These are phyloP conservation scores for Ilex paraguariensis DNA, from an alignment of 305 asterid genomes.

Conservation along the genomic window DNA sequence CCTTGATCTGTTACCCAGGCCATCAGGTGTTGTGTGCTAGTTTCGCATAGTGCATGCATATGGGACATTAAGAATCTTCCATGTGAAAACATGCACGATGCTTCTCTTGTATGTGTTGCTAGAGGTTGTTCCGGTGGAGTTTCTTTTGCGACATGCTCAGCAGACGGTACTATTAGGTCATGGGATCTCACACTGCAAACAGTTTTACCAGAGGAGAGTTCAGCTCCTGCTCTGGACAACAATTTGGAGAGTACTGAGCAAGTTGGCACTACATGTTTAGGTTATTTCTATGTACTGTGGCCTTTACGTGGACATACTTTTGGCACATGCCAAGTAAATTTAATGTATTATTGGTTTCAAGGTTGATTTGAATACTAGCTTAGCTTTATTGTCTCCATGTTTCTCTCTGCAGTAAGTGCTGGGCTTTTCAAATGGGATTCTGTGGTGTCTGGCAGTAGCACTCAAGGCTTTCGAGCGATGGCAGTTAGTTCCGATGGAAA, in stretches of 20 bases:
- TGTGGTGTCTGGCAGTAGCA: constrained; percentile 38
- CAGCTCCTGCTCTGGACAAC: constrained; percentile 20
- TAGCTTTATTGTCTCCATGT: constrained; percentile 8
- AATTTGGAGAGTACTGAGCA: constrained; percentile 14
- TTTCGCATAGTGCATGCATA: constrained; percentile 63
- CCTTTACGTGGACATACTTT: too few relatives aligned
- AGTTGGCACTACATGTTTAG: constrained; percentile 32
- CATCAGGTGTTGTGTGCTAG: constrained; percentile 57
- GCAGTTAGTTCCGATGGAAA: constrained; percentile 66
- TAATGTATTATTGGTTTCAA: too few relatives aligned
- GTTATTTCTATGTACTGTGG: constrained; percentile 20
- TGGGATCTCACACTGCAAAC: constrained; percentile 61
- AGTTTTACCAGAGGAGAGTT: constrained; percentile 20
- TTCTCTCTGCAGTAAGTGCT: constrained; percentile 40
- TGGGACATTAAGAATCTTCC: constrained; percentile 61
- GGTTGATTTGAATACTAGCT: too few relatives aligned
- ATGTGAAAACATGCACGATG: constrained; percentile 54
- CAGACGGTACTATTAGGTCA: constrained; percentile 58
- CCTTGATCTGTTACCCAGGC: constrained; percentile 49
- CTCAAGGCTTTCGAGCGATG: constrained; percentile 55
- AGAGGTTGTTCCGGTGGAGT: constrained; percentile 67
- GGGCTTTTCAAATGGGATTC: constrained; percentile 61
- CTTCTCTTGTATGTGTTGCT: constrained; percentile 53
- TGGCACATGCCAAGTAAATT: too few relatives aligned
- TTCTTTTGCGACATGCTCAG: constrained; percentile 70